Percentiles rank a stretch among this genome's conserved stretches.
phyloP scores from a whole-genome alignment of 2,329 filamentous ascomycete species.

The Botrytis elliptica region DNA sequence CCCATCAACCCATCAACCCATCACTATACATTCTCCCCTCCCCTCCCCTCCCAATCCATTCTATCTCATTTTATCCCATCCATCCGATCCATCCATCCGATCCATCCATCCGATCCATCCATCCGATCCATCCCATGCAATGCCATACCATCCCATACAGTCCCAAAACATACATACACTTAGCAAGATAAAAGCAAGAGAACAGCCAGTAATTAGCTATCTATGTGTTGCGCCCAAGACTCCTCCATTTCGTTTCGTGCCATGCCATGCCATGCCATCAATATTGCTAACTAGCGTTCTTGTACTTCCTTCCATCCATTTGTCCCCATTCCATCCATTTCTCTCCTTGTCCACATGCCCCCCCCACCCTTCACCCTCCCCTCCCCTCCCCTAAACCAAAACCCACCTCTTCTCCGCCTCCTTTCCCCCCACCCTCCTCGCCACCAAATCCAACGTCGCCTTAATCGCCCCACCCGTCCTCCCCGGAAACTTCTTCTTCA shows the following conservation, averaged over 20 bases:
- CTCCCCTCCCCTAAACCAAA: slow-evolving; percentile 12
- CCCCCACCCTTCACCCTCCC: too few relatives aligned
- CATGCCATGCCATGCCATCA: not conserved
- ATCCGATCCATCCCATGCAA: not conserved
- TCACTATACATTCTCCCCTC: not conserved
- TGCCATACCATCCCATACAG: not conserved
- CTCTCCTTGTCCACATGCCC: too few relatives aligned
- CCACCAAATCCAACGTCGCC: slow-evolving; percentile 65
- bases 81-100: not conserved
- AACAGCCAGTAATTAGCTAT: not conserved
- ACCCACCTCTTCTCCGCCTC: slow-evolving; percentile 36
- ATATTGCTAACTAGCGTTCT: not conserved
- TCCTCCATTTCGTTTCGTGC: not conserved
- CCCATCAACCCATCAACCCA: too few relatives aligned
- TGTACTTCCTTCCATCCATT: not conserved
- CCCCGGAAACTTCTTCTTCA: slow-evolving; percentile 73
- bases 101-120: not conserved
- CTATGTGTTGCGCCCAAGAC: not conserved
- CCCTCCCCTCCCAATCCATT: too few relatives aligned
- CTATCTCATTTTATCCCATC: not conserved
- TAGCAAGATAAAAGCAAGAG: not conserved
- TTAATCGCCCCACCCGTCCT: slow-evolving; percentile 69
- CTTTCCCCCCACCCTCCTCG: slow-evolving; percentile 60
- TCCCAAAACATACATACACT: not conserved
- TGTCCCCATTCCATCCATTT: not conserved